Percentiles rank a stretch among this genome's conserved stretches.
phyloP scores from a whole-genome alignment of 345 rosid species.

The Hirschfeldia incana region DNA sequence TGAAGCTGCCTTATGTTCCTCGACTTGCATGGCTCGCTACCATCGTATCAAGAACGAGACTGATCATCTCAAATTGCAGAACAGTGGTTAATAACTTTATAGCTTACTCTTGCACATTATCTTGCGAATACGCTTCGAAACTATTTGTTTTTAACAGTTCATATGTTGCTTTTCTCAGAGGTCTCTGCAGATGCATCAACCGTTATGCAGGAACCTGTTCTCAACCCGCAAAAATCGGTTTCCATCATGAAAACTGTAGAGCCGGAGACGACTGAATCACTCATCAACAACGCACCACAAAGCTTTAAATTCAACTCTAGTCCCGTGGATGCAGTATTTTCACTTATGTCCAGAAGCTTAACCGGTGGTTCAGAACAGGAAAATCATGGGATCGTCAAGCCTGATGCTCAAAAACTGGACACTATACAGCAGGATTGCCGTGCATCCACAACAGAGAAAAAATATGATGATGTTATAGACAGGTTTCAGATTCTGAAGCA shows the following conservation, averaged over 20 bases:
- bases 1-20: slow-evolving; percentile 80
- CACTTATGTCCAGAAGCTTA: slow-evolving; percentile 31
- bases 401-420: slow-evolving; percentile 21
- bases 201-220: slow-evolving; percentile 20
- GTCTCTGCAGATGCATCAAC: slow-evolving; percentile 25
- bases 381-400: slow-evolving; percentile 18
- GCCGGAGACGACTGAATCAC: slow-evolving; percentile 12
- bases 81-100: slow-evolving; percentile 44
- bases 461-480: slow-evolving; percentile 53
- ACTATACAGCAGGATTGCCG: slow-evolving; percentile 10
- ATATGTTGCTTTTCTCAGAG: slow-evolving; percentile 22
- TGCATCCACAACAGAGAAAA: slow-evolving; percentile 19
- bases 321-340: slow-evolving; percentile 22
- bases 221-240: slow-evolving; percentile 19
- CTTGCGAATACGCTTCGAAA: not conserved
- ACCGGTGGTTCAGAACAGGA: slow-evolving; percentile 20
- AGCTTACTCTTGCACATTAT: not conserved
- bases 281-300: slow-evolving; percentile 13
- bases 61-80: slow-evolving; percentile 43
- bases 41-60: slow-evolving; percentile 59
- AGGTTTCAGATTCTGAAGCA: slow-evolving; percentile 49
- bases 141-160: not conserved
- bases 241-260: slow-evolving; percentile 14
- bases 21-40: slow-evolving; percentile 69
- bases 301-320: slow-evolving; percentile 22